phyloP scores from a whole-genome alignment of 306 rosid genomes.

The Quillaja saponaria region DNA sequence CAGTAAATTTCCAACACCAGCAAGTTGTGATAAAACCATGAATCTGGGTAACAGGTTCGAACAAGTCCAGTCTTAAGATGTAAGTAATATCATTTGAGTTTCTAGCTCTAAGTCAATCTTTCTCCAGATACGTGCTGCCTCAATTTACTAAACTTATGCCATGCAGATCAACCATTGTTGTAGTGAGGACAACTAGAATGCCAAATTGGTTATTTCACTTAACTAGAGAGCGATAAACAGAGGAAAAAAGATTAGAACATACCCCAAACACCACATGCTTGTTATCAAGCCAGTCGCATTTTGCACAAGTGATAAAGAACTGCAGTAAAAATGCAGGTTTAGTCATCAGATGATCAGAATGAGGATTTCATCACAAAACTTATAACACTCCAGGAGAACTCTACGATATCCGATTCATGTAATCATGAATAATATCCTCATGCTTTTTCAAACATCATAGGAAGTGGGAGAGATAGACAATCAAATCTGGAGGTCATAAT shows the following conservation, averaged over 20 bases:
- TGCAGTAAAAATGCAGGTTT: constrained; percentile 38
- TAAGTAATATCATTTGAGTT: constrained; percentile 1
- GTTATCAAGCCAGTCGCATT: constrained; percentile 98
- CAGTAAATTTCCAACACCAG: no score
- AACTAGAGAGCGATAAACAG: background rate
- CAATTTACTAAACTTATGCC: background rate
- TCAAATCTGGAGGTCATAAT: no score
- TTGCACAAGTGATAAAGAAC: constrained; percentile 93
- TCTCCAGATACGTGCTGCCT: background rate
- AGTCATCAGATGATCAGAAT: constrained; percentile 36
- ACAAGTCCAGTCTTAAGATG: background rate
- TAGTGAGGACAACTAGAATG: no score
- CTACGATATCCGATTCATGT: background rate
- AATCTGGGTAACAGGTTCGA: background rate
- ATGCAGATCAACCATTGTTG: background rate
- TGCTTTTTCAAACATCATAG: no score
- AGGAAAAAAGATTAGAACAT: constrained; percentile 36
- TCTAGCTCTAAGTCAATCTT: background rate
- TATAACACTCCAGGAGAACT: constrained; percentile 8
- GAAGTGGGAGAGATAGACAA: no score
- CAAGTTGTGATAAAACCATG: no score
- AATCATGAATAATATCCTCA: no score
- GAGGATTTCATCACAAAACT: background rate
- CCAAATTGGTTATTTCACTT: no score
- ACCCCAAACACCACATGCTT: constrained; percentile 99